Evolutionary conservation across 2,329 filamentous ascomycete genomes (phyloP).

Genomic region (Fusarium udum): DNA sequence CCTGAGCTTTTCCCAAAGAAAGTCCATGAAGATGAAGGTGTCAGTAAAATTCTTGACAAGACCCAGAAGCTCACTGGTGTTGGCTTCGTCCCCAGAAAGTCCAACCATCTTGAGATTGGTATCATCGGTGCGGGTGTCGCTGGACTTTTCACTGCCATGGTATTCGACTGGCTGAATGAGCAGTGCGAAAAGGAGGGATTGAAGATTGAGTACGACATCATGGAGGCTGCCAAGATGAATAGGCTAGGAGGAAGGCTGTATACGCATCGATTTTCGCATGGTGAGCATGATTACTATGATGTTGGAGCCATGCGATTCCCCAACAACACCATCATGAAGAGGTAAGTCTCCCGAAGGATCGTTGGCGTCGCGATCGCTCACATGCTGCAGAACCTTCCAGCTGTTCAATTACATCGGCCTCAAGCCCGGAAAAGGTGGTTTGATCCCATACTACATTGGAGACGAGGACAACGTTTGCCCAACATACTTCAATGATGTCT

Average conservation of each 20-base stretch:
- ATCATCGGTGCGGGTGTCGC: slow-evolving; percentile 17
- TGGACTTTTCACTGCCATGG: slow-evolving; percentile 8
- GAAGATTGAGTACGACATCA: slow-evolving; percentile 50
- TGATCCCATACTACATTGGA: slow-evolving; percentile 33
- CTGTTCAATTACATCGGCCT: slow-evolving; percentile 32
- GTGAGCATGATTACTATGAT: slow-evolving; percentile 43
- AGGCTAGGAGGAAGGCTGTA: slow-evolving; percentile 51
- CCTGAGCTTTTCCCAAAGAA: not conserved
- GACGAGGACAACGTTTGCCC: slow-evolving; percentile 10
- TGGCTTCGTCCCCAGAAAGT: not conserved
- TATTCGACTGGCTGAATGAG: slow-evolving; percentile 22
- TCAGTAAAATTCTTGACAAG: not conserved
- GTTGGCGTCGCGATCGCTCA: not conserved
- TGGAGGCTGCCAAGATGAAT: slow-evolving; percentile 45
- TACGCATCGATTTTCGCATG: slow-evolving; percentile 46
- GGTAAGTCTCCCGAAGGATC: not conserved
- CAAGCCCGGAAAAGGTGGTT: not conserved
- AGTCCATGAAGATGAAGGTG: not conserved
- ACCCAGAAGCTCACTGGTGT: not conserved
- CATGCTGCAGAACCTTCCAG: slow-evolving; percentile 19
- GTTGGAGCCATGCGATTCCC: slow-evolving; percentile 55
- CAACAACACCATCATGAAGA: slow-evolving; percentile 42
- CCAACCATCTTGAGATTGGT: not conserved
- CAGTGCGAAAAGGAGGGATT: slow-evolving; percentile 1
- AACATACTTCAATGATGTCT: slow-evolving; percentile 27